phyloP scores from a whole-genome alignment of 352 stramenopile species.

The Ophiocytium majus region DNA sequence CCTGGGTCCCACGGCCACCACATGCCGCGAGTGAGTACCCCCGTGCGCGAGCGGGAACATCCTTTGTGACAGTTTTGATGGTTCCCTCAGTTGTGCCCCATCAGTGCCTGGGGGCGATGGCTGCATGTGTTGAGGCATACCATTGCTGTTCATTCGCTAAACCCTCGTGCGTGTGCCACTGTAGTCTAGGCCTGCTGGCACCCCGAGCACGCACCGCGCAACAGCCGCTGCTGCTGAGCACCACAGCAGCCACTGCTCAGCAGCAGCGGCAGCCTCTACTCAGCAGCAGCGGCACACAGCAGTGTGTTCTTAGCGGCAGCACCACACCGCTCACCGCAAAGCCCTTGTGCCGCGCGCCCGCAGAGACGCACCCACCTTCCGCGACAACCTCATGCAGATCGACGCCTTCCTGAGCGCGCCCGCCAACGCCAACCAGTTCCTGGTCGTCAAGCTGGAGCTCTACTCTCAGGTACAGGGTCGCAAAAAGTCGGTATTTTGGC shows the following conservation, averaged over 20 bases:
- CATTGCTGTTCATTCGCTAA: not conserved
- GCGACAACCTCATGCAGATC: not conserved
- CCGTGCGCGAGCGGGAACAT: not conserved
- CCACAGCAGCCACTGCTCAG: not conserved
- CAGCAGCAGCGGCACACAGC: not conserved
- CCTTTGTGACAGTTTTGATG: not conserved
- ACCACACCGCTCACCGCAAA: not conserved
- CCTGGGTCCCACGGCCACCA: conserved; percentile 3
- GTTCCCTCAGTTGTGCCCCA: not conserved
- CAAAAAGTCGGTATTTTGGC: too few species aligned
- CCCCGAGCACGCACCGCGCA: not conserved
- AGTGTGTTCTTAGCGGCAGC: not conserved
- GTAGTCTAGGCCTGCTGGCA: not conserved
- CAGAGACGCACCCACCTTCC: conserved; percentile 25
- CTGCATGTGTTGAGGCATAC: not conserved
- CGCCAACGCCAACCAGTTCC: not conserved
- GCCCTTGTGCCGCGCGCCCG: not conserved
- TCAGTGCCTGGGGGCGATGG: not conserved
- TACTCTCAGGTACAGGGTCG: not conserved
- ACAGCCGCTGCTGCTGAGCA: not conserved
- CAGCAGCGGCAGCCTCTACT: not conserved
- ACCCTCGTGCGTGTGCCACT: not conserved
- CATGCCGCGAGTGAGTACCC: not conserved
- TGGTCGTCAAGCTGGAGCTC: conserved; percentile 17
- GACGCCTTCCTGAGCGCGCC: not conserved